Evolutionary conservation across 179 eudicot species (phyloP).

Genomic region (Silene vulgaris): DNA sequence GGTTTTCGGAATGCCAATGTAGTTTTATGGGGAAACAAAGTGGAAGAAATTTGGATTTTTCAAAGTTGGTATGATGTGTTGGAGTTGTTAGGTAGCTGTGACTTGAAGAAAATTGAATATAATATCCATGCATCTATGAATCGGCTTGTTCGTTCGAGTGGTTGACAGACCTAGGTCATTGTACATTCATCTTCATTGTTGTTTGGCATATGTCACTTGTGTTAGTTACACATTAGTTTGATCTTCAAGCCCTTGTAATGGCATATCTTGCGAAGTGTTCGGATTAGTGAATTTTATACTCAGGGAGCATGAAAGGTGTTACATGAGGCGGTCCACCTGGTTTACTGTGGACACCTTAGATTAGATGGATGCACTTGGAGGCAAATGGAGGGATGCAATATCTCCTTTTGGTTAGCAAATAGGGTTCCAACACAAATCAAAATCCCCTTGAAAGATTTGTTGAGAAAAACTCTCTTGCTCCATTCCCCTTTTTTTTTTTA

Average conservation of each 20-base stretch:
- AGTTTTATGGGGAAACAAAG: constrained; percentile 12
- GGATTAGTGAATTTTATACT: neutral
- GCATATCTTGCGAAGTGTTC: neutral
- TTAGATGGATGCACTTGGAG: neutral
- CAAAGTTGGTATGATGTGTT: constrained; percentile 12
- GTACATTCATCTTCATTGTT: neutral
- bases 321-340: neutral
- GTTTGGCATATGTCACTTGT: neutral
- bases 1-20: constrained; percentile 12
- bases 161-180: neutral
- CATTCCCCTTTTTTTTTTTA: neutral
- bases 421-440: neutral
- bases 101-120: neutral
- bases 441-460: neutral
- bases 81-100: neutral
- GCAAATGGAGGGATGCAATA: neutral
- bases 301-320: neutral
- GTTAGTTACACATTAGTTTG: neutral
- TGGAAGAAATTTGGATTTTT: neutral
- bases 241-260: neutral
- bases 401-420: neutral
- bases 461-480: neutral
- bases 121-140: constrained; percentile 2
- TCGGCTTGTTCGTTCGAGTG: neutral
- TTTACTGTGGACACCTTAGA: neutral